Percentiles rank a stretch among this genome's conserved stretches.
Evolutionary conservation across 2,329 filamentous ascomycete genomes (phyloP).

Genomic region (Stemphylium vesicarium): DNA sequence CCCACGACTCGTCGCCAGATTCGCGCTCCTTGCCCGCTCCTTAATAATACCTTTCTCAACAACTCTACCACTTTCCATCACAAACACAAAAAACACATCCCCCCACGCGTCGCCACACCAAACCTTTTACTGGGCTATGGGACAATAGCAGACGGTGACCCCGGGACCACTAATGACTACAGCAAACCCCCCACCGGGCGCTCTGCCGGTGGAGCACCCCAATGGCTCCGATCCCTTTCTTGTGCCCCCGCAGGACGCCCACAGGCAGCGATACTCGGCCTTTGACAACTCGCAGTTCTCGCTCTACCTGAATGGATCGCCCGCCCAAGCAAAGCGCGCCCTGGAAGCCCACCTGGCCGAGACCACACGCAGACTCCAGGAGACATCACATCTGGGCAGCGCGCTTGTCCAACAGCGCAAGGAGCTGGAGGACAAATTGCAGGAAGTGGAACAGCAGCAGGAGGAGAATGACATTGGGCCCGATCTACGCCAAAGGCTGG

Average conservation of each 20-base stretch:
- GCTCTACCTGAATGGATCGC: conserved; percentile 76
- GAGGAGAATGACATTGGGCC: conserved; percentile 75
- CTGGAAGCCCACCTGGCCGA: conserved; percentile 91
- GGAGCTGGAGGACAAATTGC: conserved; percentile 79
- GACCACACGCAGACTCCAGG: conserved; percentile 88
- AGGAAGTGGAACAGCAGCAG: conserved; percentile 81
- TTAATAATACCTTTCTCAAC: conserved; percentile 4
- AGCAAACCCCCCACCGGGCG: conserved; percentile 51
- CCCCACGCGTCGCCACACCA: conserved; percentile 3
- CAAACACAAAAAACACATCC: background rate
- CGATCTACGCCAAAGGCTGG: conserved; percentile 81
- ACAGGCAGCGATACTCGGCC: conserved; percentile 74
- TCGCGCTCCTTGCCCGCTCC: conserved; percentile 8
- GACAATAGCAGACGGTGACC: conserved; percentile 24
- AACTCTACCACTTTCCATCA: conserved; percentile 3
- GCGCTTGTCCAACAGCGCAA: conserved; percentile 86
- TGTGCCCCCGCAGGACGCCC: conserved; percentile 44
- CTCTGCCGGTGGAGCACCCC: conserved; percentile 48
- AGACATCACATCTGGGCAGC: conserved; percentile 87
- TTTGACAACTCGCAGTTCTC: conserved; percentile 84
- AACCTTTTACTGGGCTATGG: conserved; percentile 34
- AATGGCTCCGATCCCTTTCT: conserved; percentile 55
- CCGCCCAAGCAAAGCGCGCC: conserved; percentile 84
- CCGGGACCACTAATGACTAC: conserved; percentile 49
- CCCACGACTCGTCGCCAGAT: conserved; percentile 6